Evolutionary conservation across 192 early-diverging fungal genomes (phyloP), one percentile per base, ranked within the genome.

Genomic region (Linnemannia exigua): DNA sequence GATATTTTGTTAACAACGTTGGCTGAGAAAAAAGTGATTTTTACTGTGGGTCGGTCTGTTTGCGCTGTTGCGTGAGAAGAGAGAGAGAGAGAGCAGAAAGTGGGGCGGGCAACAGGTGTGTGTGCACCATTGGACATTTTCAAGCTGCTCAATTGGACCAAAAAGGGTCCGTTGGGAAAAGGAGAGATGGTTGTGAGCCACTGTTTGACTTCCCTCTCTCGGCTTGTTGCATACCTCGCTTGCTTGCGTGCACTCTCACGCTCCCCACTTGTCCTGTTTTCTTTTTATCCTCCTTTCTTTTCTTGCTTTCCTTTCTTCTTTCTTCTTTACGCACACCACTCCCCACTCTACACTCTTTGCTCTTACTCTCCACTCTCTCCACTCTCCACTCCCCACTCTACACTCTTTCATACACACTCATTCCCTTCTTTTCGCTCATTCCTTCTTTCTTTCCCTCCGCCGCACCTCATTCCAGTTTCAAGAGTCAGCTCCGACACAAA

Each of bases 291-390:
- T 28, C 47, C 51, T 17, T 38, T 67, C 44, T 25, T 35, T 20
- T 54, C 22, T 15, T 41, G 67, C 63, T 15, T 68, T 72, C 15
- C 38, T 47, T 47, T 5, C 66, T 22, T 31, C 38, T 31, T 52
- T 41, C 5, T 38, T 76, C 66, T n/a, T 22, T 44, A 38, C 35
- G 11, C 47, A 17, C 48, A 8, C 58, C 51, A 41, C 38, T 52
- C 76, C 52, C 35, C n/a, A n/a, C 63, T 36, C 46, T 46, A 6
- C 50, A 14, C 67, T 70, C 58, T 20, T 70, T 31, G 35, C 72
- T 82, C 70, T 54, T 44, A 7, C 50, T 22, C 47, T 70, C 37
- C 22, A 58, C 31, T 31, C 71, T 82, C 71, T 58, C n/a, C 37
- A 22, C 28, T 74, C 44, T 36, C 16, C 61, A 35, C 73, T 70